phyloP scores from a whole-genome alignment of 306 rosid species.

The Purshia tridentata region DNA sequence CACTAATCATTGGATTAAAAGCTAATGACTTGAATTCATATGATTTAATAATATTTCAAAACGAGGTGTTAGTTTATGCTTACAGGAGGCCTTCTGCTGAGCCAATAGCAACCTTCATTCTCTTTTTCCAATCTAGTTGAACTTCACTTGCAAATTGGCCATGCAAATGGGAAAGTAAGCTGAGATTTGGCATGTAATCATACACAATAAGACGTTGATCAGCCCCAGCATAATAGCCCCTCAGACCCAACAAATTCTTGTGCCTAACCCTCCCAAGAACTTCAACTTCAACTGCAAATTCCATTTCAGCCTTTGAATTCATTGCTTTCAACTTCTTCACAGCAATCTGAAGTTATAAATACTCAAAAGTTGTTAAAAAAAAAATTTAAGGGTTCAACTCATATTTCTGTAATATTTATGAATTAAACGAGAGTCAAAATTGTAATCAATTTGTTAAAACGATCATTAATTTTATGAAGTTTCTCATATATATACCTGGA shows the following conservation, averaged over 20 bases:
- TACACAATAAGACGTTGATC: slow-evolving; percentile 85
- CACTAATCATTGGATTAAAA: too few species aligned
- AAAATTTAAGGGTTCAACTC: neutral
- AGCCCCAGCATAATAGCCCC: slow-evolving; percentile 77
- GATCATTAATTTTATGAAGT: too few species aligned
- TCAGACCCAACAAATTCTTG: slow-evolving; percentile 75
- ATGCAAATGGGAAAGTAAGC: slow-evolving; percentile 86
- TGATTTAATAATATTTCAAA: too few species aligned
- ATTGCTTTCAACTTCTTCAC: slow-evolving; percentile 88
- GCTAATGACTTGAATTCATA: too few species aligned
- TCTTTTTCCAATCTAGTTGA: slow-evolving; percentile 67
- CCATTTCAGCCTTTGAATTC: slow-evolving; percentile 92
- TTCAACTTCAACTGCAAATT: slow-evolving; percentile 92
- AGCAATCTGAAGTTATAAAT: slow-evolving; percentile 53
- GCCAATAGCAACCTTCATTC: slow-evolving; percentile 80
- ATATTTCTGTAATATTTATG: too few species aligned
- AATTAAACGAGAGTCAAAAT: too few species aligned
- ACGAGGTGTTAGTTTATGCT: slow-evolving; percentile 19
- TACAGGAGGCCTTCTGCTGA: slow-evolving; percentile 82
- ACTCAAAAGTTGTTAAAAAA: neutral
- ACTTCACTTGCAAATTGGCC: slow-evolving; percentile 64
- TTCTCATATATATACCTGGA: slow-evolving; percentile 40
- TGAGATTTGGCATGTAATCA: slow-evolving; percentile 92
- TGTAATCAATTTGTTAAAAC: too few species aligned
- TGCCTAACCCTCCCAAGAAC: slow-evolving; percentile 91